Conservation (phyloP, 2,329 filamentous ascomycete species). For the Fusarium sp. region DNA sequence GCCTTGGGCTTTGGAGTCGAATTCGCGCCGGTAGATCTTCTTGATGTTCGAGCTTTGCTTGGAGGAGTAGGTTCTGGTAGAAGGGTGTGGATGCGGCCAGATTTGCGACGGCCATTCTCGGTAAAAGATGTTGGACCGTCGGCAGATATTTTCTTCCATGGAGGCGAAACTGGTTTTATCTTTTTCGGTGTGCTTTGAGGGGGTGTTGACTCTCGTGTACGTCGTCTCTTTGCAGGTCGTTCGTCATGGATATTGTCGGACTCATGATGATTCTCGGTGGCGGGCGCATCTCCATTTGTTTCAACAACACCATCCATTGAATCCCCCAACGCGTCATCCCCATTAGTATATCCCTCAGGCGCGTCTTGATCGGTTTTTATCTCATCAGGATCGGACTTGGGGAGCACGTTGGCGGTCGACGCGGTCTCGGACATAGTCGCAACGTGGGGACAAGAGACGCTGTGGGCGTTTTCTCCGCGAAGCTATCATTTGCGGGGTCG, state of each 20-base stretch:
- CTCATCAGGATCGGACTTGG: constrained; percentile 48
- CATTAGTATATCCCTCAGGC: constrained; percentile 30
- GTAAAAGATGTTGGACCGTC: constrained; percentile 90
- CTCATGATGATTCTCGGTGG: constrained; percentile 53
- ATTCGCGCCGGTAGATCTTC: constrained; percentile 54
- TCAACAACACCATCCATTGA: constrained; percentile 25
- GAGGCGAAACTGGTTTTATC: constrained; percentile 75
- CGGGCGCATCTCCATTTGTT: constrained; percentile 43
- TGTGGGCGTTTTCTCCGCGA: constrained; percentile 65
- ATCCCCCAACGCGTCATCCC: constrained; percentile 36
- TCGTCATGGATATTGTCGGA: constrained; percentile 57
- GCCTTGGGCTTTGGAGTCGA: constrained; percentile 51
- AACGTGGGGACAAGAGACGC: constrained; percentile 57
- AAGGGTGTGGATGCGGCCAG: constrained; percentile 70
- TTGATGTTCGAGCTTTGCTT: constrained; percentile 64
- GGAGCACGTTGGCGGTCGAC: constrained; percentile 61
- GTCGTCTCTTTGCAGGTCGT: constrained; percentile 74
- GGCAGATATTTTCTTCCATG: constrained; percentile 88
- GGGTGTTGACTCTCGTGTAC: constrained; percentile 63
- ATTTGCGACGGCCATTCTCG: constrained; percentile 76
- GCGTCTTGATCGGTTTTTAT: constrained; percentile 45
- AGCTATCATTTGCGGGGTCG: constrained; percentile 67
- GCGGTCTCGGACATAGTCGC: constrained; percentile 71
- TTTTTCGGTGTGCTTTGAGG: constrained; percentile 57
- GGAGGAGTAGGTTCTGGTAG: constrained; percentile 65